A percentile compares a stretch with the other conserved stretches of the same genome.
Conservation (phyloP, 1,284 basidiomycete genomes). For the Neonothopanus nambi region DNA sequence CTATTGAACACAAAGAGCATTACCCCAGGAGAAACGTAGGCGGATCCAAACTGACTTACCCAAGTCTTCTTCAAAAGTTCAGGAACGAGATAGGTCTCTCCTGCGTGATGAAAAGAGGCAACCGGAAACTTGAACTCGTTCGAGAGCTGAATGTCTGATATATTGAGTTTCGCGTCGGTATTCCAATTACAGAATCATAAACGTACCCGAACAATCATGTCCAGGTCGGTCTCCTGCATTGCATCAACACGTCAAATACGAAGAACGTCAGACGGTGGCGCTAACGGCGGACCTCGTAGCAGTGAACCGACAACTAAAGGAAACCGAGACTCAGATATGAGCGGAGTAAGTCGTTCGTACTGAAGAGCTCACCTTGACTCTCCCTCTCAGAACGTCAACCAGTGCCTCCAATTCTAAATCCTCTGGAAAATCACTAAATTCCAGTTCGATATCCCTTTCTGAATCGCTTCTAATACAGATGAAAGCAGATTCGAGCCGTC, state of each 20-base stretch:
- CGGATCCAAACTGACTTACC: slow-evolving; percentile 29
- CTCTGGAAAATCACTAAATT: slow-evolving; percentile 62
- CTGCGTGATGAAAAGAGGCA: slow-evolving; percentile 66
- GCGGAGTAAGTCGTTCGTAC: not conserved
- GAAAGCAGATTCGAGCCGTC: slow-evolving; percentile 28
- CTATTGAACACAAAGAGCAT: slow-evolving; percentile 19
- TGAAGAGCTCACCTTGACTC: slow-evolving; percentile 37
- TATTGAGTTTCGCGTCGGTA: no score
- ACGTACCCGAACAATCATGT: slow-evolving; percentile 54
- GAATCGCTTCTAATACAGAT: no score
- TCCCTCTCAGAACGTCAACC: slow-evolving; percentile 70
- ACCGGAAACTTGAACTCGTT: slow-evolving; percentile 70
- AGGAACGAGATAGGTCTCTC: slow-evolving; percentile 64
- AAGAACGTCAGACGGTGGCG: not conserved
- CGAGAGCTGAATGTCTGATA: slow-evolving; percentile 40
- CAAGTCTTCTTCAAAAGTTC: slow-evolving; percentile 58
- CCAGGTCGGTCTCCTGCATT: slow-evolving; percentile 59
- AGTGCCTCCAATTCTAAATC: slow-evolving; percentile 69
- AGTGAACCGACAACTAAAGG: slow-evolving; percentile 33
- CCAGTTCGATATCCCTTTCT: no score
- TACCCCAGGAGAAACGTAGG: not conserved
- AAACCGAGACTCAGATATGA: not conserved
- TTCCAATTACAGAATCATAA: not conserved
- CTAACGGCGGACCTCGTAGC: slow-evolving; percentile 30
- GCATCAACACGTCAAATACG: no score